Conservation (phyloP, 2,329 filamentous ascomycete species). For the Byssothecium circinans region DNA sequence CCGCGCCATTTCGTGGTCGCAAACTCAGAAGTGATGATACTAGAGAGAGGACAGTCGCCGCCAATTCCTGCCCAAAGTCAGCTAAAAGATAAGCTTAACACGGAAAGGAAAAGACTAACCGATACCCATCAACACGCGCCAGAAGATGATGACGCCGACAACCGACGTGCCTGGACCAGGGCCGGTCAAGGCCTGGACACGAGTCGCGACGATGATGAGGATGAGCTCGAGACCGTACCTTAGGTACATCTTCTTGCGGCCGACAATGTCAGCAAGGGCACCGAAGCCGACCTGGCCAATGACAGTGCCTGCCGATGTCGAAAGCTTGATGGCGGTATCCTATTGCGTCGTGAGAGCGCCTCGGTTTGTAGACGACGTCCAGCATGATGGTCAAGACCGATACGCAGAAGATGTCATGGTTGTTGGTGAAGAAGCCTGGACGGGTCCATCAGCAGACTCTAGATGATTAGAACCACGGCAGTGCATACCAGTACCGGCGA, state of each 20-base stretch:
- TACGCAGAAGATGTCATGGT: conserved; percentile 65
- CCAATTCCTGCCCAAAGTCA: conserved; percentile 44
- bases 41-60: conserved; percentile 80
- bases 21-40: conserved; percentile 71
- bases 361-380: conserved; percentile 72
- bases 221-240: conserved; percentile 61
- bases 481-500: conserved; percentile 69
- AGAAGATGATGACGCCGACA: conserved; percentile 45
- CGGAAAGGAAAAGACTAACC: conserved; percentile 19
- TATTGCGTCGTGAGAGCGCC: conserved; percentile 61
- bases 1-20: conserved; percentile 46
- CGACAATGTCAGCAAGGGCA: conserved; percentile 67
- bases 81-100: conserved; percentile 42
- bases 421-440: conserved; percentile 75
- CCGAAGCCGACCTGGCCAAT: conserved; percentile 76
- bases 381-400: conserved; percentile 61
- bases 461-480: conserved; percentile 55
- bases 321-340: conserved; percentile 85
- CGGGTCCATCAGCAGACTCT: not conserved
- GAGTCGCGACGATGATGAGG: conserved; percentile 44
- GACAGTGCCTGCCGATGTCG: conserved; percentile 81
- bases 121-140: conserved; percentile 47
- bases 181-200: conserved; percentile 41
- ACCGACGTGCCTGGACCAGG: conserved; percentile 40
- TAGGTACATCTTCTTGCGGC: conserved; percentile 84